Percentiles rank a stretch among this genome's conserved stretches.
Conservation (phyloP, 345 rosid species). For the Pugionium dolabratum region DNA sequence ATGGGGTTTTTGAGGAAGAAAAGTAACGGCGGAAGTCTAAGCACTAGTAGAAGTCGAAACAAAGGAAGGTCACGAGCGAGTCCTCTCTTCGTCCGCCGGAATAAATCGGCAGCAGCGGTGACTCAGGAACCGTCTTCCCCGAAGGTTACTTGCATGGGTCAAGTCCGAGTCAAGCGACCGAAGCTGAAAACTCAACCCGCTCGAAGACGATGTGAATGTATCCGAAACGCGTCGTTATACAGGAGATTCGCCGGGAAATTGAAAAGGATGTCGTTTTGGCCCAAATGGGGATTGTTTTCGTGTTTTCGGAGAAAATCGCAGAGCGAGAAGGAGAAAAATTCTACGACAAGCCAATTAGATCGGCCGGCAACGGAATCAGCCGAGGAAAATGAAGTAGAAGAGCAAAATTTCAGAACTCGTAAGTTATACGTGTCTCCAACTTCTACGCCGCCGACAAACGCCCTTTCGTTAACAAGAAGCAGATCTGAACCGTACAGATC, state of each 20-base stretch:
- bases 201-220: conserved; percentile 51
- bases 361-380: conserved; percentile 32
- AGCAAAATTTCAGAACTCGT: conserved; percentile 29
- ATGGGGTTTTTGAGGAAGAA: conserved; percentile 67
- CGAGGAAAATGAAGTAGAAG: conserved; percentile 37
- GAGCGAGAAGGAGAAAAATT: conserved; percentile 34
- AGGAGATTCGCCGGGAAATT: conserved; percentile 31
- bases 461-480: conserved; percentile 66
- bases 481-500: conserved; percentile 90
- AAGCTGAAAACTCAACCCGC: conserved; percentile 41
- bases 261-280: conserved; percentile 43
- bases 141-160: conserved; percentile 97
- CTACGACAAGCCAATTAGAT: conserved; percentile 38
- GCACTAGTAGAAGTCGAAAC: conserved; percentile 51
- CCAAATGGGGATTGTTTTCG: conserved; percentile 43
- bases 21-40: conserved; percentile 32
- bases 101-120: conserved; percentile 39
- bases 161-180: conserved; percentile 73
- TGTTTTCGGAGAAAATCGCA: conserved; percentile 37
- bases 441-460: conserved; percentile 69
- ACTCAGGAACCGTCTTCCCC: conserved; percentile 93
- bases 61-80: conserved; percentile 81
- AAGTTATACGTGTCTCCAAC: conserved; percentile 42
- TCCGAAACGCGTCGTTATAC: conserved; percentile 43
- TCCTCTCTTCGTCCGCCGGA: conserved; percentile 74